Conservation (phyloP, 108 stramenopile genomes). For the Nitzschia sp. region DNA sequence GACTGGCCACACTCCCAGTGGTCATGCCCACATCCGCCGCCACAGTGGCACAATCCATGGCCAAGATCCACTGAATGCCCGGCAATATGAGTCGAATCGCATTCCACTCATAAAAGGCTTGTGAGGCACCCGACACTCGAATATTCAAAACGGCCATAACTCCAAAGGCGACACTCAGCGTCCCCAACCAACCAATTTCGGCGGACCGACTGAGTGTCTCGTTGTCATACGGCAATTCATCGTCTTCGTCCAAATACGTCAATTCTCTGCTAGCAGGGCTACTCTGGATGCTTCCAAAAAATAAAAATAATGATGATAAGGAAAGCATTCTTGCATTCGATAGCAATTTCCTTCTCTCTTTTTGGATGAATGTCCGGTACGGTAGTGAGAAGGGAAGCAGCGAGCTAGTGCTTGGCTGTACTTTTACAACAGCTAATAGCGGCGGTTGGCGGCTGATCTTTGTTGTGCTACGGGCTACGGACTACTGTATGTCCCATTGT, state of each 20-base stretch:
- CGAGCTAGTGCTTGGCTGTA: too few relatives aligned
- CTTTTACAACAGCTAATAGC: too few relatives aligned
- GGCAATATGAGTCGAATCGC: conserved; percentile 38
- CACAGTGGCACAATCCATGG: conserved; percentile 23
- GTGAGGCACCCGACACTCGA: conserved; percentile 12
- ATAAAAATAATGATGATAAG: too few relatives aligned
- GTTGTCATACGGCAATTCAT: background rate
- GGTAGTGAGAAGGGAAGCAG: too few relatives aligned
- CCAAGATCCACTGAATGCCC: conserved; percentile 8
- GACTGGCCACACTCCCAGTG: conserved; percentile 10
- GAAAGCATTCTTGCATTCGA: too few relatives aligned
- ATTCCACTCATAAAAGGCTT: conserved; percentile 41
- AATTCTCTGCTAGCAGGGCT: too few relatives aligned
- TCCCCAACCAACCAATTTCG: conserved; percentile 7
- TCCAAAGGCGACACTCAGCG: conserved; percentile 15
- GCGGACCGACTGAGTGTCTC: background rate
- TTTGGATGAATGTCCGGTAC: too few relatives aligned
- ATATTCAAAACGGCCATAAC: conserved; percentile 23
- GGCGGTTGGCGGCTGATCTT: too few relatives aligned
- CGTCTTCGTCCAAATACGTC: conserved; percentile 15
- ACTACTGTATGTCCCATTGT: too few relatives aligned
- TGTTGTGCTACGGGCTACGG: too few relatives aligned
- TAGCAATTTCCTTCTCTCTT: too few relatives aligned
- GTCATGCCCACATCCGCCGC: conserved; percentile 6
- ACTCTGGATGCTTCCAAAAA: too few relatives aligned